These are phyloP conservation scores for Ajuga reptans DNA, from an alignment of 305 asterid genomes.

Conservation along the genomic window DNA sequence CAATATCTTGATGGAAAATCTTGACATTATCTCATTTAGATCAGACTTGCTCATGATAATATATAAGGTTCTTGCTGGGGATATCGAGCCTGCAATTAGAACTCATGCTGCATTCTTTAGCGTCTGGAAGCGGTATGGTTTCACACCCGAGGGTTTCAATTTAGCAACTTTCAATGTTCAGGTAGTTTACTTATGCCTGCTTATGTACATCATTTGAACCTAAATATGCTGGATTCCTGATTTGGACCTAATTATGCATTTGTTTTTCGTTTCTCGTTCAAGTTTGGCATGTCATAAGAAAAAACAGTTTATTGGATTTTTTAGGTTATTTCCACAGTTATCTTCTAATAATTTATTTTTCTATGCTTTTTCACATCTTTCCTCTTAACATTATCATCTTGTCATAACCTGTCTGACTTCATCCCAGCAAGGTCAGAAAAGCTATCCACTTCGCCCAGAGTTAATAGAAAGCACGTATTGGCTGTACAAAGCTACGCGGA, in stretches of 20 bases:
- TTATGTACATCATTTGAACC: too few species aligned
- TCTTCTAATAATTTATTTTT: background rate
- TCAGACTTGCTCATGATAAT: conserved; percentile 24
- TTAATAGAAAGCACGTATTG: conserved; percentile 94
- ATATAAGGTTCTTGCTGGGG: conserved; percentile 94
- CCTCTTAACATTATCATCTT: conserved; percentile 6
- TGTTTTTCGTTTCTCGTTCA: too few species aligned
- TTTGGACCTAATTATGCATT: too few species aligned
- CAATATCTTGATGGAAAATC: background rate
- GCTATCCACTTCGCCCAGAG: conserved; percentile 95
- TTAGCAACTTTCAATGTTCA: conserved; percentile 82
- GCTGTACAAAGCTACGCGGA: conserved; percentile 92
- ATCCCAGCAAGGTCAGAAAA: conserved; percentile 90
- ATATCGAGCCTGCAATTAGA: conserved; percentile 84
- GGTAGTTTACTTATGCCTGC: conserved; percentile 30
- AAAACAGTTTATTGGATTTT: too few species aligned
- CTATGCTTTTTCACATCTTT: background rate
- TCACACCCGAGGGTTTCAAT: conserved; percentile 98
- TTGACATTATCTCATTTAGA: conserved; percentile 17
- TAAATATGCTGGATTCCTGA: too few species aligned
- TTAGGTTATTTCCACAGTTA: too few species aligned
- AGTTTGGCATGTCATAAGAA: too few species aligned
- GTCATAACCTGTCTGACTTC: conserved; percentile 12
- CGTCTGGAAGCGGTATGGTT: conserved; percentile 90
- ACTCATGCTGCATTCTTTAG: conserved; percentile 93